phyloP scores from a whole-genome alignment of 1,139 yeast genomes.

The Eremothecium gossypii region DNA sequence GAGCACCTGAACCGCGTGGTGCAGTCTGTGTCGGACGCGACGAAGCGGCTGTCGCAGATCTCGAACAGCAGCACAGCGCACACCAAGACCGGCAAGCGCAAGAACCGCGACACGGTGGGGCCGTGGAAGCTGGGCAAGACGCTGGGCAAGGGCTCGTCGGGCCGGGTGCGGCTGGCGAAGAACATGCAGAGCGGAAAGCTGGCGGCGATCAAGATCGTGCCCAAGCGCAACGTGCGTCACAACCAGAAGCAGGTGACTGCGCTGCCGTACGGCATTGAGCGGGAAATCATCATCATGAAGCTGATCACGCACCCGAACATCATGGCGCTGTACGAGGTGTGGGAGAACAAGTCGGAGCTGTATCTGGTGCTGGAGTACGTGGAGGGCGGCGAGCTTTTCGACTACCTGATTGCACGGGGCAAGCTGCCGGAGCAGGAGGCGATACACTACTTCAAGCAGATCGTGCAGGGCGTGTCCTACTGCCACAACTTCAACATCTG shows the following conservation, averaged over 20 bases:
- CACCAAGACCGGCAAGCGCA: slow-evolving; percentile 26
- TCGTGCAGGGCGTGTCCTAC: slow-evolving; percentile 69
- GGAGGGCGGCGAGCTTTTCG: slow-evolving; percentile 77
- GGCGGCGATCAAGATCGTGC: slow-evolving; percentile 76
- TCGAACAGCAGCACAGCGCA: slow-evolving; percentile 30
- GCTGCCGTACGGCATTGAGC: slow-evolving; percentile 65
- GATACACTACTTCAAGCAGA: slow-evolving; percentile 64
- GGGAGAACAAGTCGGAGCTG: slow-evolving; percentile 73
- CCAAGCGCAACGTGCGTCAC: slow-evolving; percentile 34
- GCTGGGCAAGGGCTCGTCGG: slow-evolving; percentile 75
- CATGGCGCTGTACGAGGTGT: slow-evolving; percentile 66
- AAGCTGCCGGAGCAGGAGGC: slow-evolving; percentile 72
- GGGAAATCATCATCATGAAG: slow-evolving; percentile 79
- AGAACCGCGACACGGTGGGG: slow-evolving; percentile 40
- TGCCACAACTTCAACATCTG: slow-evolving; percentile 76
- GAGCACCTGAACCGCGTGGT: slow-evolving; percentile 30
- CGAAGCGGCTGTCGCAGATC: slow-evolving; percentile 54
- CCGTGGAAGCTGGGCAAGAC: slow-evolving; percentile 79
- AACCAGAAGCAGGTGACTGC: slow-evolving; percentile 8
- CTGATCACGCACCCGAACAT: slow-evolving; percentile 68
- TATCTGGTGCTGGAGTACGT: slow-evolving; percentile 71
- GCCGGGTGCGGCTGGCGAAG: slow-evolving; percentile 66
- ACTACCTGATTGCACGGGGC: slow-evolving; percentile 67
- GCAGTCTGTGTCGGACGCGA: slow-evolving; percentile 47
- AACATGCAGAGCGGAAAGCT: slow-evolving; percentile 59